Conservation (phyloP, 352 stramenopile species). For the Pythium scleroteichum region DNA sequence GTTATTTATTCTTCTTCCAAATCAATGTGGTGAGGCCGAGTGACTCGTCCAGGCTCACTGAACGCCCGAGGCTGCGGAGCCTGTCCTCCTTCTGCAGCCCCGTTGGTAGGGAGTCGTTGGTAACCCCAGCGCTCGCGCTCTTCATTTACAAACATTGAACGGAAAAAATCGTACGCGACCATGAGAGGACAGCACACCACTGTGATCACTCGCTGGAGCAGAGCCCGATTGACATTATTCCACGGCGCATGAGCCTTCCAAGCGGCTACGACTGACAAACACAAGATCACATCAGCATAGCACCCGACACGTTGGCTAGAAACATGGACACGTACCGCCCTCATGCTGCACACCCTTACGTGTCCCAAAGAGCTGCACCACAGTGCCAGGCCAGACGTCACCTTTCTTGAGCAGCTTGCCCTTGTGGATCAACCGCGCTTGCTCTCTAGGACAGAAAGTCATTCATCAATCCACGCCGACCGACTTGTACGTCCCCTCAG, state of each 20-base stretch:
- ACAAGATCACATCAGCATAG: neutral
- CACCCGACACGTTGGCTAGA: too few species aligned
- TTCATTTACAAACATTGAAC: conserved; percentile 55
- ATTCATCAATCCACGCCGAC: neutral
- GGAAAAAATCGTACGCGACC: conserved; percentile 69
- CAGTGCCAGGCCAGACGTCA: conserved; percentile 76
- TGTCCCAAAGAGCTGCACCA: conserved; percentile 84
- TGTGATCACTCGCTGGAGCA: conserved; percentile 37
- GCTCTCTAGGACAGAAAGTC: conserved; percentile 37
- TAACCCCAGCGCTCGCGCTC: conserved; percentile 49
- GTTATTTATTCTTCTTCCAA: conserved; percentile 35
- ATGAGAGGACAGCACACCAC: conserved; percentile 73
- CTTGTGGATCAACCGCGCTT: conserved; percentile 73
- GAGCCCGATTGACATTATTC: conserved; percentile 21
- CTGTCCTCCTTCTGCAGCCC: neutral
- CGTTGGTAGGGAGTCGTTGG: conserved; percentile 29
- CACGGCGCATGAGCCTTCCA: conserved; percentile 39
- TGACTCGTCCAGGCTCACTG: conserved; percentile 55
- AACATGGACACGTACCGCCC: neutral
- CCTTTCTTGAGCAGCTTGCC: conserved; percentile 83
- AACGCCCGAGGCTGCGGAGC: conserved; percentile 33
- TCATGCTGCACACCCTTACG: conserved; percentile 33
- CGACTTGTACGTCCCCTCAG: neutral
- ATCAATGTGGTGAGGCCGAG: conserved; percentile 47
- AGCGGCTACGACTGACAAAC: conserved; percentile 22